phyloP scores from a whole-genome alignment of 305 asterid genomes.

The Fraxinus floribunda region DNA sequence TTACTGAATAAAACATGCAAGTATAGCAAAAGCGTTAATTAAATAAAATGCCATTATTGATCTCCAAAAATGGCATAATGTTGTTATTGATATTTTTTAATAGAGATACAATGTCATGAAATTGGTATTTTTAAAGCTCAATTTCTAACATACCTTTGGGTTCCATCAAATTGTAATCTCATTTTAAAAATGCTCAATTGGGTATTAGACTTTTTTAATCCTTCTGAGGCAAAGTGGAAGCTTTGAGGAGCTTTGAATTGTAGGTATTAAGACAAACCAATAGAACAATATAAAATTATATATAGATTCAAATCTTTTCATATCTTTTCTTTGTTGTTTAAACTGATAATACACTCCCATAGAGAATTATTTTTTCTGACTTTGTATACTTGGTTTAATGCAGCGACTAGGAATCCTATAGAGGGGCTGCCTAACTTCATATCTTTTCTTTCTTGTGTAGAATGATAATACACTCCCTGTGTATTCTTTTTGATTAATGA shows the following conservation, averaged over 20 bases:
- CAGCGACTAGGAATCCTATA: too few species aligned
- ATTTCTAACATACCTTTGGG: background rate
- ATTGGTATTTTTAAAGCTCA: background rate
- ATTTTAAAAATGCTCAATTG: background rate
- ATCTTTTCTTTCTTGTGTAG: too few species aligned
- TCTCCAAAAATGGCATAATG: background rate
- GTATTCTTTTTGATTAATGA: too few species aligned
- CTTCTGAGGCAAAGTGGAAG: background rate
- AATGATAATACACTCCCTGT: too few species aligned
- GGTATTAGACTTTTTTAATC: background rate
- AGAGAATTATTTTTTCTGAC: too few species aligned
- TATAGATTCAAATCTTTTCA: background rate
- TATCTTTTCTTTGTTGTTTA: too few species aligned
- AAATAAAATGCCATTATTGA: background rate
- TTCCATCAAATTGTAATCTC: background rate
- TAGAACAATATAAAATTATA: background rate
- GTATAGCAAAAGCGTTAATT: background rate
- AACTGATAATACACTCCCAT: too few species aligned
- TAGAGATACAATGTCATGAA: background rate
- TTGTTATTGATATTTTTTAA: background rate
- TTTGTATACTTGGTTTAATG: too few species aligned
- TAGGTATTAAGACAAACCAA: background rate
- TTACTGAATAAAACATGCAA: background rate
- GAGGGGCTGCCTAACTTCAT: too few species aligned
- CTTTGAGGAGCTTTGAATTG: background rate